Percentiles rank a stretch among this genome's conserved stretches.
Evolutionary conservation across 2,329 filamentous ascomycete species (phyloP).

Genomic region (Fusarium oligoseptatum): DNA sequence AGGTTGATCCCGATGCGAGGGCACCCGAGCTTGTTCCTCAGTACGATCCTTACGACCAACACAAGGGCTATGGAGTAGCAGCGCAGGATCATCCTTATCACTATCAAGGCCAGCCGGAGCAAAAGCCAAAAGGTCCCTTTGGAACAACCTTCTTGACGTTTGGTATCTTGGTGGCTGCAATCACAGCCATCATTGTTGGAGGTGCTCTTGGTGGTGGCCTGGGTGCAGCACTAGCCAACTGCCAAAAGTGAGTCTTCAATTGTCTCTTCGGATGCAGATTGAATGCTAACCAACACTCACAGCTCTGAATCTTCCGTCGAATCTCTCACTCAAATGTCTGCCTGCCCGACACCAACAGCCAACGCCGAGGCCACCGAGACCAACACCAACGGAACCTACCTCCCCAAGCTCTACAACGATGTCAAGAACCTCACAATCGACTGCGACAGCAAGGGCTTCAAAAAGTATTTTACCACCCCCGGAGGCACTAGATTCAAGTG

Average conservation of each 20-base stretch:
- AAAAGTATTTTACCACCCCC: not conserved
- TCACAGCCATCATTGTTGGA: constrained; percentile 13
- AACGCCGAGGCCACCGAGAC: not conserved
- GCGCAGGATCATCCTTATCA: not conserved
- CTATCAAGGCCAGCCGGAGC: not conserved
- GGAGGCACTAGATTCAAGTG: not conserved
- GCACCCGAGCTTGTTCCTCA: not conserved
- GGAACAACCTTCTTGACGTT: constrained; percentile 5
- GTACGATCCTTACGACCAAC: not conserved
- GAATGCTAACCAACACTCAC: not conserved
- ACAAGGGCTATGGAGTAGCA: not conserved
- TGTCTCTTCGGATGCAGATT: not conserved
- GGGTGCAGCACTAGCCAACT: constrained; percentile 20
- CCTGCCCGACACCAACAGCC: not conserved
- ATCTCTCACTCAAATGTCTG: not conserved
- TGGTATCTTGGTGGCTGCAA: constrained; percentile 2
- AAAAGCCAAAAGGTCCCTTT: not conserved
- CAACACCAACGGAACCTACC: not conserved
- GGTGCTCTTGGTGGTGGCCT: constrained; percentile 23
- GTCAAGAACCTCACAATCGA: not conserved
- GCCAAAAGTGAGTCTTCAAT: constrained; percentile 12
- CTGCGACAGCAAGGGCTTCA: not conserved
- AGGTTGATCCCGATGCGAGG: not conserved
- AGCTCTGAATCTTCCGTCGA: not conserved
- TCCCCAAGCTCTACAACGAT: not conserved